A percentile compares a stretch with the other conserved stretches of the same genome.
These are phyloP conservation scores for Candida ovalis DNA, from an alignment of 805 yeast species.

Conservation along the genomic window DNA sequence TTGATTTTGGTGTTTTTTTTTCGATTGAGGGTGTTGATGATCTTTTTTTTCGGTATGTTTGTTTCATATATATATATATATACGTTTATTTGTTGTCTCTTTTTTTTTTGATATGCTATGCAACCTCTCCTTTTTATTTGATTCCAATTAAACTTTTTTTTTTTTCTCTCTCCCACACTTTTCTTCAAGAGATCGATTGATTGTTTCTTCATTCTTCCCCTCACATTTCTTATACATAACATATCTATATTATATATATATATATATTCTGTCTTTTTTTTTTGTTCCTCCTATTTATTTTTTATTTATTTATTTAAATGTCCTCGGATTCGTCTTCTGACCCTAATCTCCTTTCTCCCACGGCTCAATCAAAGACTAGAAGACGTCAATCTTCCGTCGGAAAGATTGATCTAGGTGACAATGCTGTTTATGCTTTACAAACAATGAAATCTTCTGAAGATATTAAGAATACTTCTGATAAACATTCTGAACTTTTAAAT, in stretches of 20 bases:
- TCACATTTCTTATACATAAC: too few species aligned
- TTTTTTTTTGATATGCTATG: too few species aligned
- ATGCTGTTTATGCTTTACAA: conserved; percentile 58
- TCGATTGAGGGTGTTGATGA: too few species aligned
- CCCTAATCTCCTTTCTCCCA: background rate
- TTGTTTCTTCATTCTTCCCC: background rate
- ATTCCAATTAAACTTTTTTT: too few species aligned
- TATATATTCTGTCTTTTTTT: background rate
- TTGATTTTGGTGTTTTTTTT: too few species aligned
- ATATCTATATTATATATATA: too few species aligned
- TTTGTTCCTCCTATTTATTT: background rate
- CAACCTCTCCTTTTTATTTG: too few species aligned
- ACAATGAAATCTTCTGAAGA: conserved; percentile 54
- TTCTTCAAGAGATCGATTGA: too few species aligned
- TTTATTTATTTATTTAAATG: background rate
- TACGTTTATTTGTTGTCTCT: too few species aligned
- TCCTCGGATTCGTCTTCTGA: background rate
- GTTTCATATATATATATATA: too few species aligned
- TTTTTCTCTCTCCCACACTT: too few species aligned
- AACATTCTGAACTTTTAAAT: conserved; percentile 30
- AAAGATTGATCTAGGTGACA: conserved; percentile 70
- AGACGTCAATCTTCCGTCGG: conserved; percentile 63
- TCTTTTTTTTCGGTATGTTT: too few species aligned
- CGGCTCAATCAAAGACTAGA: conserved; percentile 6
- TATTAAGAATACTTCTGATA: conserved; percentile 37